Evolutionary conservation across 169 alveolate species (phyloP).

Genomic region (Besnoitia besnoiti): DNA sequence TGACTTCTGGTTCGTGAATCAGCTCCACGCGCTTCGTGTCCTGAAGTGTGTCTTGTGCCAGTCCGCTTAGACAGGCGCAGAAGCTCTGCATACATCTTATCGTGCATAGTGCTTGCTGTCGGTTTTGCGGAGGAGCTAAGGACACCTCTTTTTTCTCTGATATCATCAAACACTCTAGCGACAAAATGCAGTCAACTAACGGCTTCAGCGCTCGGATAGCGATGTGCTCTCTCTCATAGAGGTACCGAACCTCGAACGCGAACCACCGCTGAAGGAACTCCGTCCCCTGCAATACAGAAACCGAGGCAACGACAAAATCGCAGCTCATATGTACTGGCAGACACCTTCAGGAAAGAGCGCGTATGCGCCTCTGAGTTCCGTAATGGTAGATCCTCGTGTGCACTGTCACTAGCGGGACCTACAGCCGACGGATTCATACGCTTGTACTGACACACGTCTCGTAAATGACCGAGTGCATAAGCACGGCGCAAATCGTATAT

Average conservation of each 20-base stretch:
- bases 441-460: too few relatives aligned
- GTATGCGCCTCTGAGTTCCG: background rate
- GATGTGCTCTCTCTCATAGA: background rate
- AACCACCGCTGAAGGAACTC: conserved; percentile 37
- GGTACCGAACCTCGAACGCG: conserved; percentile 38
- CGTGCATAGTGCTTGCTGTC: background rate
- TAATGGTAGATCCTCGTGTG: too few relatives aligned
- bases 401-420: too few relatives aligned
- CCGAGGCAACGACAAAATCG: background rate
- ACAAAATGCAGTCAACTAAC: background rate
- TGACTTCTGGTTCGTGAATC: conserved; percentile 5
- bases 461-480: too few relatives aligned
- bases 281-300: background rate
- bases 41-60: background rate
- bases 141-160: conserved; percentile 23
- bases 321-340: background rate
- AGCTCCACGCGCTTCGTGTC: background rate
- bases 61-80: conserved; percentile 5
- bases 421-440: too few relatives aligned
- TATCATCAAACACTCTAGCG: background rate
- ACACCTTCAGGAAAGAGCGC: background rate
- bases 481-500: too few relatives aligned
- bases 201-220: conserved; percentile 29
- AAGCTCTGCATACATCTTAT: background rate
- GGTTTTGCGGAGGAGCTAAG: conserved; percentile 18